phyloP scores from a whole-genome alignment of 2,329 filamentous ascomycete genomes.

The Cladorrhinum sp. region DNA sequence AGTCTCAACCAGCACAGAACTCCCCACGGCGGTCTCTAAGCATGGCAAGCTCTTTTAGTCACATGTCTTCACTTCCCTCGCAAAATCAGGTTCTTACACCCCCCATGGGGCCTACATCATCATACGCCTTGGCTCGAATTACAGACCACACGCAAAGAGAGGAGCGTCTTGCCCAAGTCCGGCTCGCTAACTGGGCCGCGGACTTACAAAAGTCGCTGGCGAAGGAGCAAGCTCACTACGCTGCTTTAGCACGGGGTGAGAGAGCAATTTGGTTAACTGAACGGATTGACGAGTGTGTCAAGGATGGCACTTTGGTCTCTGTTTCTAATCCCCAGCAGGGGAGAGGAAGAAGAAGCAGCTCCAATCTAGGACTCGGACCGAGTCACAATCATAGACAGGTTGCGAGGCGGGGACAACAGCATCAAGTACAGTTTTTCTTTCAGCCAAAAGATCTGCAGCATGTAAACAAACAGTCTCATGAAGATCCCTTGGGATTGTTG shows the following conservation, averaged over 20 bases:
- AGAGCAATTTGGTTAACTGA: constrained; percentile 68
- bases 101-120: constrained; percentile 35
- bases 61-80: neutral
- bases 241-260: constrained; percentile 59
- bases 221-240: constrained; percentile 69
- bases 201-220: constrained; percentile 74
- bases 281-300: constrained; percentile 62
- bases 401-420: neutral
- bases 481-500: constrained; percentile 78
- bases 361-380: constrained; percentile 1
- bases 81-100: constrained; percentile 20
- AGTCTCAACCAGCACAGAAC: neutral
- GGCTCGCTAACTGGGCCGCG: constrained; percentile 76
- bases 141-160: constrained; percentile 41
- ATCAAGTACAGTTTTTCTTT: neutral
- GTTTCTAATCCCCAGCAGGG: constrained; percentile 30
- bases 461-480: constrained; percentile 35
- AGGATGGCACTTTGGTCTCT: constrained; percentile 61
- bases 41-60: constrained; percentile 16
- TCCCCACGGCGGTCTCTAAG: constrained; percentile 14
- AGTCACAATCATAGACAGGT: neutral
- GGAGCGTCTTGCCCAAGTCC: constrained; percentile 46
- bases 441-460: neutral
- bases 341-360: neutral
- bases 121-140: constrained; percentile 60